A percentile compares a stretch with the other conserved stretches of the same genome.
Conservation (phyloP, 495 filamentous ascomycete genomes). For the Coniosporium apollinis region DNA sequence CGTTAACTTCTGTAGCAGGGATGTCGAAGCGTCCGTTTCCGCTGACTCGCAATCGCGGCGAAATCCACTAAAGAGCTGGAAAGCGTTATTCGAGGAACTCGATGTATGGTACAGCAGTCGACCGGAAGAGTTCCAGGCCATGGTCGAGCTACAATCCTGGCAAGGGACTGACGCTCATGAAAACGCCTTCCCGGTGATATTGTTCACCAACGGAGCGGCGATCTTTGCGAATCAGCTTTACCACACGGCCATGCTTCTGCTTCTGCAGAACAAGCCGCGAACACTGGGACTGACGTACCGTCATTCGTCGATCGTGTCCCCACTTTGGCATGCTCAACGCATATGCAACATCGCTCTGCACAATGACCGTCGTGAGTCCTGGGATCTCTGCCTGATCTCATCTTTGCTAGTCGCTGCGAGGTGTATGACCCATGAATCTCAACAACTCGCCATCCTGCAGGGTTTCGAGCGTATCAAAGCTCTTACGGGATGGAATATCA, state of each 20-base stretch:
- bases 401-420: slow-evolving; percentile 5
- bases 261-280: slow-evolving; percentile 5
- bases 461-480: too few relatives aligned
- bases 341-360: slow-evolving; percentile 5
- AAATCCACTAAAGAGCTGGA: neutral
- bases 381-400: slow-evolving; percentile 4
- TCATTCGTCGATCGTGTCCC: slow-evolving; percentile 1
- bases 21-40: slow-evolving; percentile 12
- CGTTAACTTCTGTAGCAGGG: too few relatives aligned
- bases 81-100: neutral
- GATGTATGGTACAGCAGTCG: neutral
- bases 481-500: too few relatives aligned
- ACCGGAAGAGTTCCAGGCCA: slow-evolving; percentile 1
- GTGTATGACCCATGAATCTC: too few relatives aligned
- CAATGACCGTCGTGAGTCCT: slow-evolving; percentile 4
- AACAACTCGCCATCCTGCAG: too few relatives aligned
- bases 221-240: slow-evolving; percentile 5
- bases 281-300: neutral
- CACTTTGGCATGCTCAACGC: slow-evolving; percentile 6
- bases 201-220: neutral
- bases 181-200: slow-evolving; percentile 3
- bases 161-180: too few relatives aligned
- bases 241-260: slow-evolving; percentile 5
- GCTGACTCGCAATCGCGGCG: neutral
- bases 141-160: too few relatives aligned